Percentiles rank a stretch among this genome's conserved stretches.
phyloP scores from a whole-genome alignment of 208 protist genomes.

The Trypanosoma rangeli region DNA sequence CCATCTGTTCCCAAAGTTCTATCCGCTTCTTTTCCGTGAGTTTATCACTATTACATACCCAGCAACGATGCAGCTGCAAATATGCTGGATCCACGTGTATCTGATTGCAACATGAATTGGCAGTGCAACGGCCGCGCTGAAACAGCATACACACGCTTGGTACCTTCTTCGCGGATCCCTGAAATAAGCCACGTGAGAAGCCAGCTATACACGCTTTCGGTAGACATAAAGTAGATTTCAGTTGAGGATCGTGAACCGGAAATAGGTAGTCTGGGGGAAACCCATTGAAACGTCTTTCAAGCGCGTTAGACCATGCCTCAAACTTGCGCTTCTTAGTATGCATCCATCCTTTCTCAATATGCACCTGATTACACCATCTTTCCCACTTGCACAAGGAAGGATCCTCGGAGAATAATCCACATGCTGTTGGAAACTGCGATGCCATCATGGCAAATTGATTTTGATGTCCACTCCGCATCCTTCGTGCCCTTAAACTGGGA shows the following conservation, averaged over 20 bases:
- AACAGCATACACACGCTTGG: conserved; percentile 85
- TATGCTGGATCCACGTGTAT: conserved; percentile 75
- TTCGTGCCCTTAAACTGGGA: conserved; percentile 50
- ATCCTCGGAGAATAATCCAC: conserved; percentile 73
- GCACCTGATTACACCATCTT: conserved; percentile 88
- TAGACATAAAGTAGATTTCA: conserved; percentile 52
- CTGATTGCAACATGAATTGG: conserved; percentile 81
- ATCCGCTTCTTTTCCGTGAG: conserved; percentile 22
- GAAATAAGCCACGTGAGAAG: conserved; percentile 82
- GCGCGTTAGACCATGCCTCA: conserved; percentile 65
- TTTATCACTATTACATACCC: background rate
- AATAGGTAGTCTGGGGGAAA: conserved; percentile 58
- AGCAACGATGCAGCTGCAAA: conserved; percentile 34
- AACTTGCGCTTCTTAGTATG: conserved; percentile 68
- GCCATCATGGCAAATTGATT: conserved; percentile 37
- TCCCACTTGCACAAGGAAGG: conserved; percentile 80
- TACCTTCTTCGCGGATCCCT: conserved; percentile 69
- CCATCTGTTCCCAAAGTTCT: conserved; percentile 30
- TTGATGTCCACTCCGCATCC: conserved; percentile 47
- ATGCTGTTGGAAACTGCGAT: conserved; percentile 74
- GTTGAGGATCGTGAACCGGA: conserved; percentile 76
- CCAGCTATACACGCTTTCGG: conserved; percentile 71
- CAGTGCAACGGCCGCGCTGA: conserved; percentile 80
- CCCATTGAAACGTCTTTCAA: conserved; percentile 55
- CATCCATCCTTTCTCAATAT: conserved; percentile 78